A percentile compares a stretch with the other conserved stretches of the same genome.
phyloP scores from a whole-genome alignment of 148 eudicot species.

The Vaccinium vitisidaea region DNA sequence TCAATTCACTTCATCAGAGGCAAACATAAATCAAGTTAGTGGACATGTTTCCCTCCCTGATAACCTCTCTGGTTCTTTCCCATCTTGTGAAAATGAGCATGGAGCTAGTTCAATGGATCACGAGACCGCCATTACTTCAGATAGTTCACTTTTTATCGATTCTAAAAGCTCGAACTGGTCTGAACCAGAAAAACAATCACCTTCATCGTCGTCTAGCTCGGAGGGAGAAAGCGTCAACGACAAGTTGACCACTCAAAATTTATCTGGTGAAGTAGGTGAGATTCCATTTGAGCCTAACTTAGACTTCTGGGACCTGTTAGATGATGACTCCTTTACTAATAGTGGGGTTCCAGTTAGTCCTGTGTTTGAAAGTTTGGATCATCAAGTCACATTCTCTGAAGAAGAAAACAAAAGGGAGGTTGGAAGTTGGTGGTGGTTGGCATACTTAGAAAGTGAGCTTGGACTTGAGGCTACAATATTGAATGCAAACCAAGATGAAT shows the following conservation, averaged over 20 bases:
- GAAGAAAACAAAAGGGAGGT: background rate
- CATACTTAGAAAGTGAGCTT: conserved; percentile 5
- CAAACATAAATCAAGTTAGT: background rate
- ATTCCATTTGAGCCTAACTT: conserved; percentile 46
- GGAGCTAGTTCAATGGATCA: conserved; percentile 12
- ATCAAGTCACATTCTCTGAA: background rate
- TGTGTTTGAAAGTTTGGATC: background rate
- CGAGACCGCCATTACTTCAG: background rate
- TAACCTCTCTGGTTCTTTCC: background rate
- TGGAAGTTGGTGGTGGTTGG: conserved; percentile 10
- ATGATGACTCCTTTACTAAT: conserved; percentile 12
- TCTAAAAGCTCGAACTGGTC: background rate
- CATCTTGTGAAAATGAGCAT: background rate
- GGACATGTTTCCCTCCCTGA: background rate
- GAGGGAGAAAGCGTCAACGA: background rate
- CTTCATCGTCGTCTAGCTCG: background rate
- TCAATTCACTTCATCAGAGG: background rate
- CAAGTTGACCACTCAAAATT: background rate
- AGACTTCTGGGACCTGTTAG: conserved; percentile 44
- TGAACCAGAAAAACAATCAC: background rate
- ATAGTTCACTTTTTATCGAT: background rate
- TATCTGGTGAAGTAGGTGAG: conserved; percentile 24
- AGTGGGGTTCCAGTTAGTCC: background rate
- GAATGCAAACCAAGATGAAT: background rate
- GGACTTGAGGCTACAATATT: background rate